Percentiles rank a stretch among this genome's conserved stretches.
These are phyloP conservation scores for Fraxinus angustifolia DNA, from an alignment of 305 asterid genomes.

Conservation along the genomic window DNA sequence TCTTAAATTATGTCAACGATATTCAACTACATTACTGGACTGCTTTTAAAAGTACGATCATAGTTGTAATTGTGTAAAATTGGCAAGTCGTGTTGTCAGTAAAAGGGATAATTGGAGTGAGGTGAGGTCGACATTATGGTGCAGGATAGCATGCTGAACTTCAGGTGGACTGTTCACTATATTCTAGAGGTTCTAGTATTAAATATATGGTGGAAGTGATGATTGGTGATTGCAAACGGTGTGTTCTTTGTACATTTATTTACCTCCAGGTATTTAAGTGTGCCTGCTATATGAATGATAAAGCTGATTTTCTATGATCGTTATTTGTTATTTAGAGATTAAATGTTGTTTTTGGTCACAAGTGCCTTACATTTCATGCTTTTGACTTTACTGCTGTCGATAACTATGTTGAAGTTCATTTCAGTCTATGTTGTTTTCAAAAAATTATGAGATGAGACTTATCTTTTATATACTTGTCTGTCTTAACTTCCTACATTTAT, in stretches of 20 bases:
- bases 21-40: not conserved
- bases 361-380: not conserved
- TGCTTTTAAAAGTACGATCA: not conserved
- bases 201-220: not conserved
- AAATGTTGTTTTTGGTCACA: not conserved
- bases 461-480: not conserved
- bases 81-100: not conserved
- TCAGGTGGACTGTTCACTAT: not conserved
- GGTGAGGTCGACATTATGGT: not conserved
- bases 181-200: not conserved
- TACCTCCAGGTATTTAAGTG: not conserved
- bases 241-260: not conserved
- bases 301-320: not conserved
- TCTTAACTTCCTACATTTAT: slow-evolving; percentile 25
- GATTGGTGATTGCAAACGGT: not conserved
- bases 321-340: not conserved
- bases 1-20: not conserved
- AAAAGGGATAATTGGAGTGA: not conserved
- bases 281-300: not conserved
- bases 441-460: not conserved
- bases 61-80: not conserved
- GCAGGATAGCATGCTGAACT: not conserved
- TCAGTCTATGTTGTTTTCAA: not conserved
- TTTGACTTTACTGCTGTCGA: not conserved
- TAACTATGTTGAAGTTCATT: not conserved